Evolutionary conservation across 768 basidiomycete species (phyloP).

Genomic region (Leucocoprinus leucothites): DNA sequence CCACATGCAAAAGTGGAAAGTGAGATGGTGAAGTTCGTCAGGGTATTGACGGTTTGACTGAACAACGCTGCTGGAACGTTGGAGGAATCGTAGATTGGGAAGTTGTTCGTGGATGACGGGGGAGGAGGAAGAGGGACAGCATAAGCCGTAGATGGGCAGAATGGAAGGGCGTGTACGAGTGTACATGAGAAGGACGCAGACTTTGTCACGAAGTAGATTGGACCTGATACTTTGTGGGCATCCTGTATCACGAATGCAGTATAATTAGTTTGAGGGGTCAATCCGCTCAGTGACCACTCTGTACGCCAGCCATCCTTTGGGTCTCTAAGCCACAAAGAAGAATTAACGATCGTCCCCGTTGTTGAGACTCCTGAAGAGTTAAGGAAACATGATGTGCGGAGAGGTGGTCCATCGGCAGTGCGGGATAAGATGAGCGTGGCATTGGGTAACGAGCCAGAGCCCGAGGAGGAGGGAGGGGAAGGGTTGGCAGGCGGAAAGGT

Average conservation of each 20-base stretch:
- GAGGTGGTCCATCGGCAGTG: constrained; percentile 40
- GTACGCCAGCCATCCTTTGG: constrained; percentile 53
- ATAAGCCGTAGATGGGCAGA: constrained; percentile 70
- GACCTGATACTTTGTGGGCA: constrained; percentile 55
- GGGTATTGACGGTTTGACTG: constrained; percentile 40
- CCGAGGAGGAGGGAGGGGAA: constrained; percentile 21
- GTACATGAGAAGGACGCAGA: constrained; percentile 71
- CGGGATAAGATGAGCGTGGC: constrained; percentile 45
- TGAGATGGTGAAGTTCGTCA: constrained; percentile 73
- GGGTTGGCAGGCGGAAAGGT: constrained; percentile 51
- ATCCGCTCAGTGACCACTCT: constrained; percentile 62
- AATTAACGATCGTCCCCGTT: constrained; percentile 35
- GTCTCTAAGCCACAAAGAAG: constrained; percentile 57
- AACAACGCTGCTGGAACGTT: background rate
- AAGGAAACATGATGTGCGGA: constrained; percentile 61
- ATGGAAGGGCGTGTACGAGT: constrained; percentile 67
- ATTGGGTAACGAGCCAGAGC: background rate
- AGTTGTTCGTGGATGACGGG: constrained; percentile 33
- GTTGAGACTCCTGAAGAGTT: constrained; percentile 23
- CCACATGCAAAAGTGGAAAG: constrained; percentile 78
- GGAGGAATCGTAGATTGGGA: constrained; percentile 8
- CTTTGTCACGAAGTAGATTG: constrained; percentile 75
- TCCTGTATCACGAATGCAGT: constrained; percentile 66
- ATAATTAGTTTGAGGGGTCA: constrained; percentile 71
- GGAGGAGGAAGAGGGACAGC: constrained; percentile 63